A percentile compares a stretch with the other conserved stretches of the same genome.
These are phyloP conservation scores for Penicillium sp. DNA, from an alignment of 2,329 filamentous ascomycete genomes.

Conservation along the genomic window DNA sequence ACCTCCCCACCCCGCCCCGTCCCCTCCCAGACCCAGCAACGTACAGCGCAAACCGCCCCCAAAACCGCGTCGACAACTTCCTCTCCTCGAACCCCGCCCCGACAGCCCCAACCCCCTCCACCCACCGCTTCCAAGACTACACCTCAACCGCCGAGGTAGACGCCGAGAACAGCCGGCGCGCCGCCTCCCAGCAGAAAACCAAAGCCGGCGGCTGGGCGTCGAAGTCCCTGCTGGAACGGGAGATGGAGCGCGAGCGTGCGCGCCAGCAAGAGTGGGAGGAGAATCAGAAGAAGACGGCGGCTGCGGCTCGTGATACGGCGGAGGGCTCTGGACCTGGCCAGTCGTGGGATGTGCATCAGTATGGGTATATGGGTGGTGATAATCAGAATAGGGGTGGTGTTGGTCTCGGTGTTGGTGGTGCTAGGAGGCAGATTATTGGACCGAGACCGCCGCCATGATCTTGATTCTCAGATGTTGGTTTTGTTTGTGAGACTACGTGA, in stretches of 20 bases:
- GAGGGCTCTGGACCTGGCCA: constrained; percentile 49
- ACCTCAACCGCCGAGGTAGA: constrained; percentile 54
- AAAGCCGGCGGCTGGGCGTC: constrained; percentile 58
- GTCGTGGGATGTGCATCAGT: constrained; percentile 62
- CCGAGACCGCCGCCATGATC: constrained; percentile 52
- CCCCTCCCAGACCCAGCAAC: constrained; percentile 49
- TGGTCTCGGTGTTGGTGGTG: constrained; percentile 53
- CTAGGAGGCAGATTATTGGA: constrained; percentile 60
- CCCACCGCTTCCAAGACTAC: constrained; percentile 46
- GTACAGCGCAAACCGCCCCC: constrained; percentile 30
- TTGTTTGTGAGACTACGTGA: background rate
- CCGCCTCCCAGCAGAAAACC: constrained; percentile 55
- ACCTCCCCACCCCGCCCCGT: constrained; percentile 32
- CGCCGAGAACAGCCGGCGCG: constrained; percentile 53
- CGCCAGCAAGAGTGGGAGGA: constrained; percentile 64
- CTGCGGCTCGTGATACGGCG: constrained; percentile 44
- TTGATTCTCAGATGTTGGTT: too few species aligned
- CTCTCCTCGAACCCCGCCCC: constrained; percentile 55
- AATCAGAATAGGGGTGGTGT: constrained; percentile 55
- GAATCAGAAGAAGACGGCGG: constrained; percentile 50
- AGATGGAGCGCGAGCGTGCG: constrained; percentile 65
- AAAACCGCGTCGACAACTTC: constrained; percentile 54
- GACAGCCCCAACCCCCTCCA: constrained; percentile 33
- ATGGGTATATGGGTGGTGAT: constrained; percentile 61
- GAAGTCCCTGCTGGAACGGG: constrained; percentile 61